Evolutionary conservation across 768 basidiomycete species (phyloP), one percentile per base, ranked within the genome.

Genomic region (Russula sp.): DNA sequence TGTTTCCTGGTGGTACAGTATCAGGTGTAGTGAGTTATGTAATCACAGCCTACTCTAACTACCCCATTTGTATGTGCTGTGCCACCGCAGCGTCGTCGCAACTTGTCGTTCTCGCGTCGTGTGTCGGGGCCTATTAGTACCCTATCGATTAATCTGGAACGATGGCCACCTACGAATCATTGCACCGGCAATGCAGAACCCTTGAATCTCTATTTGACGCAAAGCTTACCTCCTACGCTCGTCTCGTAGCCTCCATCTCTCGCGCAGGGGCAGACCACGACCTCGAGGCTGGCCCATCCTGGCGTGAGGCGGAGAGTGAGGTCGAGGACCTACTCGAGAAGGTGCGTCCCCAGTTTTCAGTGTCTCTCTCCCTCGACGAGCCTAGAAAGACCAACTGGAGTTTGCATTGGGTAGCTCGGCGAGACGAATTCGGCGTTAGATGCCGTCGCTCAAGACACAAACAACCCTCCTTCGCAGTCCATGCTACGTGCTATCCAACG

Each of bases 121-220:
- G n/a, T 38, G 46, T 38, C 35, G 7, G 7, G n/a, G n/a, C n/a
- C n/a, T 10, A 10, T 10, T 22, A 8, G 20, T 22, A 25, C 32
- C 6, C 10, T 29, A 29, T 16, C 43, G 1, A 39, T 39, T 25
- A 38, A 22, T 47, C 34, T 14, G 4, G 52, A 35, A 8, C n/a
- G 34, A 92, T 90, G 88, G 79, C 86, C 60, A 84, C 77, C 67
- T 95, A 94, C 76, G 96, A 98, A 68, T 83, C 87, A 58, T 80
- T 98, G 36, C 90, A 97, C 69, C 78, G 93, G 57, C 93, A 96
- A 73, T 92, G 92, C 75, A 81, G 95, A 69, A 94, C 94, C 5
- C 84, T 98, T 32, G 96, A 98, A 71, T 92, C 93, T 49, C 81
- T 93, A 25, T 89, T 98, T 65, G 93, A 97, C 70, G 77, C 88